Evolutionary conservation across 139 green algal genomes (phyloP).

Genomic region (Nannochloris sp.): DNA sequence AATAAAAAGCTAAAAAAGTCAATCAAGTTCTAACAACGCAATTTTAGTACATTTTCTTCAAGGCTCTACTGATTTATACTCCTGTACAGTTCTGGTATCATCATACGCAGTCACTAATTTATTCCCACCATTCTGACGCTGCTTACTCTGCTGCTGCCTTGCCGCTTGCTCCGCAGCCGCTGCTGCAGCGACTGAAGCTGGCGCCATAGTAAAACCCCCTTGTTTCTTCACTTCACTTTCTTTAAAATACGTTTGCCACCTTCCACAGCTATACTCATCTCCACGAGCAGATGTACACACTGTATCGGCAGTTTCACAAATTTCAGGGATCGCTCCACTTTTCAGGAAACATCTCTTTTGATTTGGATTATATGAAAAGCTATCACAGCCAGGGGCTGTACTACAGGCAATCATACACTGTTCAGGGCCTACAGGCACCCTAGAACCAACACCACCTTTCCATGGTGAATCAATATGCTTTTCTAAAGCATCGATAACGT

Average conservation of each 20-base stretch:
- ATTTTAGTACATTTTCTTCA: no score
- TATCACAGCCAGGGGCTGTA: slow-evolving; percentile 20
- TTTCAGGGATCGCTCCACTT: not conserved
- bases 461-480: not conserved
- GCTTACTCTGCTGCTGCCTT: no score
- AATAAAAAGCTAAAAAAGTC: no score
- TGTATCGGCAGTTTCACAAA: not conserved
- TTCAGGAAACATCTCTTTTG: slow-evolving; percentile 38
- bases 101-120: no score
- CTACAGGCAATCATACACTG: slow-evolving; percentile 40
- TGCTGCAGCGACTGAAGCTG: no score
- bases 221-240: not conserved
- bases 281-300: slow-evolving; percentile 17
- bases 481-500: slow-evolving; percentile 24
- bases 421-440: not conserved
- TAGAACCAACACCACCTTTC: slow-evolving; percentile 20
- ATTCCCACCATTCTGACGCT: no score
- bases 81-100: no score
- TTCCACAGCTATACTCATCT: slow-evolving; percentile 30
- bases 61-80: no score
- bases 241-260: slow-evolving; percentile 45
- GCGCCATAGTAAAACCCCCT: no score
- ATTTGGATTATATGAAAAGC: slow-evolving; percentile 31
- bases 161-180: no score
- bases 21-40: no score